Percentiles rank a stretch among this genome's conserved stretches.
Conservation (phyloP, 768 basidiomycete species). For the Exidia glandulosa region DNA sequence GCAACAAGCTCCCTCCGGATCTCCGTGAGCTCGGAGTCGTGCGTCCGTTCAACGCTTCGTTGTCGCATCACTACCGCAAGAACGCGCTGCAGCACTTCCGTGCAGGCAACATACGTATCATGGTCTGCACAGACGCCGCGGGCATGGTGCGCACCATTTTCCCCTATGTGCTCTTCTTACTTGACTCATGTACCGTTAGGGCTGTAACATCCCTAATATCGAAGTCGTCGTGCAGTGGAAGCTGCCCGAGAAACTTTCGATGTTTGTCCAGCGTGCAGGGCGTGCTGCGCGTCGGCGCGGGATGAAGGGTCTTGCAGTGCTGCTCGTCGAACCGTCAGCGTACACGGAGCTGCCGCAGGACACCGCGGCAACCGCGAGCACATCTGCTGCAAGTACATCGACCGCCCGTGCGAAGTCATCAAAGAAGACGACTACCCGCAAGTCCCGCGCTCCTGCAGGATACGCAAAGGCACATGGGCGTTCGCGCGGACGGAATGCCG, state of each 20-base stretch:
- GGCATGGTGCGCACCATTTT: conserved; percentile 23
- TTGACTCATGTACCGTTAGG: conserved; percentile 3
- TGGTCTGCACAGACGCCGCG: conserved; percentile 25
- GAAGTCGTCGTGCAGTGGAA: conserved; percentile 15
- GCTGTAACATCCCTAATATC: conserved; percentile 13
- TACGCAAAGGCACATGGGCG: not conserved
- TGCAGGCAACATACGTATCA: conserved; percentile 13
- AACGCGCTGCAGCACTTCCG: conserved; percentile 16
- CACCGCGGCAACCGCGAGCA: not conserved
- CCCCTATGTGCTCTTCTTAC: not conserved
- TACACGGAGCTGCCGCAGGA: not conserved
- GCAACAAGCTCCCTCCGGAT: conserved; percentile 8
- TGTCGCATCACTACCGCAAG: not conserved
- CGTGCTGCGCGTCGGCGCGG: conserved; percentile 4
- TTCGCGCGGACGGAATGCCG: conserved; percentile 1
- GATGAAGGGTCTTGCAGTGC: not conserved
- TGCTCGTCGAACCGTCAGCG: conserved; percentile 1
- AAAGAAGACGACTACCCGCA: not conserved
- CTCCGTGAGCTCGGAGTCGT: conserved; percentile 12
- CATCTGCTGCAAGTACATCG: too few species aligned
- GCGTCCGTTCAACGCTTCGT: conserved; percentile 8
- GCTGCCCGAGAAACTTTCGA: conserved; percentile 8
- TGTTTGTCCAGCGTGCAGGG: conserved; percentile 12
- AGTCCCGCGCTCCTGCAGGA: not conserved
- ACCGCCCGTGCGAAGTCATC: not conserved